Conservation (phyloP, 257 asterid genomes). For the Verbascum thapsus region DNA sequence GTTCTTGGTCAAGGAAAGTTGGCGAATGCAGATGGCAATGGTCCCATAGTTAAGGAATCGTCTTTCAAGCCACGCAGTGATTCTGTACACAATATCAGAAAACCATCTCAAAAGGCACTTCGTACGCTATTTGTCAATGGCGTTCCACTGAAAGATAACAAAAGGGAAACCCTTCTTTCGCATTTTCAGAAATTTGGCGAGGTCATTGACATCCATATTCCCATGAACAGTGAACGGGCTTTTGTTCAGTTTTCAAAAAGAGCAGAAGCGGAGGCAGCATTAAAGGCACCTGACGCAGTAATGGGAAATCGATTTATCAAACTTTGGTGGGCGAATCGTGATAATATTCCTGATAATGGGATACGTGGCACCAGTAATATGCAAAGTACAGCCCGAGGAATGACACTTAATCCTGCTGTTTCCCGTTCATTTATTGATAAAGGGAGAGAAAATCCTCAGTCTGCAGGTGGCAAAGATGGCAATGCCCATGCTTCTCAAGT, state of each 20-base stretch:
- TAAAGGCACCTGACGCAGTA: conserved; percentile 95
- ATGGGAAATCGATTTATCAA: conserved; percentile 97
- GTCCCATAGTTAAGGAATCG: conserved; percentile 44
- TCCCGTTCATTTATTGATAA: conserved; percentile 44
- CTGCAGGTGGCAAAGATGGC: conserved; percentile 43
- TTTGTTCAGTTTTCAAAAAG: conserved; percentile 88
- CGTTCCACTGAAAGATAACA: conserved; percentile 86
- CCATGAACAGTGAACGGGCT: conserved; percentile 69
- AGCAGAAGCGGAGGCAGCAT: conserved; percentile 93
- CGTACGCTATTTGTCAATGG: conserved; percentile 79
- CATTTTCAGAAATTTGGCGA: conserved; percentile 95
- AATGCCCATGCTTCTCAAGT: conserved; percentile 39
- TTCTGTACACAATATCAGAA: conserved; percentile 52
- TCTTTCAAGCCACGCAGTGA: conserved; percentile 52
- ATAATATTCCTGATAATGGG: conserved; percentile 71
- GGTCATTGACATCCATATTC: conserved; percentile 79
- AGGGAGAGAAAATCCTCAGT: conserved; percentile 55
- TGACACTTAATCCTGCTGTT: conserved; percentile 35
- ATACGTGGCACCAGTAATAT: conserved; percentile 39
- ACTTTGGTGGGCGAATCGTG: conserved; percentile 97
- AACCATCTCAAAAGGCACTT: conserved; percentile 71
- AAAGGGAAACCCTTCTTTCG: conserved; percentile 78
- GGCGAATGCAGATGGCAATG: conserved; percentile 45
- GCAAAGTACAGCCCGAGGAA: conserved; percentile 36
- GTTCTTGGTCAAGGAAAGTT: conserved; percentile 45